phyloP scores from a whole-genome alignment of 2,329 filamentous ascomycete genomes.

The Fusarium tjaetaba region DNA sequence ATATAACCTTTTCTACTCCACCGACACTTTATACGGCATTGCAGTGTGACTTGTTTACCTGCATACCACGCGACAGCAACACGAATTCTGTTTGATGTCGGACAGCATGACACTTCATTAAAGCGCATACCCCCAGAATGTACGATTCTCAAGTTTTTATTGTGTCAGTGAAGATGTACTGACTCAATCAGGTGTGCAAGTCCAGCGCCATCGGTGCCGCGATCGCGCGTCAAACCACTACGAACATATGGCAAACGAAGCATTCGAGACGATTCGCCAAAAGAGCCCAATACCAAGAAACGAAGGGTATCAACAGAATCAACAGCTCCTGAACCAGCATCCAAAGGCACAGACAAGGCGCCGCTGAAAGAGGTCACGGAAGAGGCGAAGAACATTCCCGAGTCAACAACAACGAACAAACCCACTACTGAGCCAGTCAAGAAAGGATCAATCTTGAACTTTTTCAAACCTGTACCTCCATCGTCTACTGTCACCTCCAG shows the following conservation, averaged over 20 bases:
- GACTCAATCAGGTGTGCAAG: conserved; percentile 45
- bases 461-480: conserved; percentile 51
- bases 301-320: conserved; percentile 15
- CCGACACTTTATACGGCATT: rapidly evolving
- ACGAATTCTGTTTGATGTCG: not conserved
- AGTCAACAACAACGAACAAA: not conserved
- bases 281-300: conserved; percentile 39
- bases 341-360: not conserved
- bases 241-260: conserved; percentile 55
- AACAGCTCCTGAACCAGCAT: not conserved
- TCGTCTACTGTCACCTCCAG: conserved; percentile 6
- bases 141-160: rapidly evolving
- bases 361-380: not conserved
- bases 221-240: conserved; percentile 48
- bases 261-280: conserved; percentile 40
- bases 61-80: not conserved
- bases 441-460: conserved; percentile 53
- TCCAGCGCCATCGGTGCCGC: conserved; percentile 36
- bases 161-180: not conserved
- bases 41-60: rapidly evolving
- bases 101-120: conserved; percentile 8
- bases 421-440: not conserved
- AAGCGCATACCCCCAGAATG: conserved; percentile 8
- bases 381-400: not conserved
- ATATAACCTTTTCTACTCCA: not conserved